phyloP scores from a whole-genome alignment of 164 flowering plant species.

The Annona squamosa region DNA sequence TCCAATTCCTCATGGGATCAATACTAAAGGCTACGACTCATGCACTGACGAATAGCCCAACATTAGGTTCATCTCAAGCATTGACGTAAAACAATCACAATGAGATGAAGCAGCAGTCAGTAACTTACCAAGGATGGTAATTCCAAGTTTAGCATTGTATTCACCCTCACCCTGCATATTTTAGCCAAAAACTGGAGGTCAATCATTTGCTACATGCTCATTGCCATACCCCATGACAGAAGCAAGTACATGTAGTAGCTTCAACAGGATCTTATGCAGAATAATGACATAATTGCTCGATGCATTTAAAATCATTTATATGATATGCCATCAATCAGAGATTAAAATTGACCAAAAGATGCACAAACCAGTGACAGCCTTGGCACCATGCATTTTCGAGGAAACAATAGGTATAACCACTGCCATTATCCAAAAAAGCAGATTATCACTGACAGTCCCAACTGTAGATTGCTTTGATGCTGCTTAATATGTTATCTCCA shows the following conservation, averaged over 20 bases:
- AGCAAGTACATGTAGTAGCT: not conserved
- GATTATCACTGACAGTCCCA: too few relatives aligned
- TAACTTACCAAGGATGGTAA: conserved; percentile 65
- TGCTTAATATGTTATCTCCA: too few relatives aligned
- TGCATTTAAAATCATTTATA: not conserved
- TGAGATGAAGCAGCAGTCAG: not conserved
- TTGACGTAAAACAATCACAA: not conserved
- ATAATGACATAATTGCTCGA: not conserved
- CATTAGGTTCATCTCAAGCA: not conserved
- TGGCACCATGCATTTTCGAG: too few relatives aligned
- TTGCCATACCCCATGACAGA: not conserved
- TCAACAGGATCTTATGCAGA: not conserved
- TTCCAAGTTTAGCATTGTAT: conserved; percentile 62
- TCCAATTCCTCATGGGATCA: too few relatives aligned
- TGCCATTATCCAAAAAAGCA: too few relatives aligned
- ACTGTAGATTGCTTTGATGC: too few relatives aligned
- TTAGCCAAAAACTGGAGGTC: not conserved
- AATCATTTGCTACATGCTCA: not conserved
- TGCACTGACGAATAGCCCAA: not conserved
- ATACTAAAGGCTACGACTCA: not conserved
- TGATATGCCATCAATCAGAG: not conserved
- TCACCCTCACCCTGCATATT: conserved; percentile 50
- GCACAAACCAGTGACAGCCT: too few relatives aligned
- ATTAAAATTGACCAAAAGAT: too few relatives aligned
- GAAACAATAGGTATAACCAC: too few relatives aligned